Evolutionary conservation across 192 early-diverging fungal species (phyloP), one percentile per base, ranked within the genome.

Genomic region (Phlyctochytrium bullatum): DNA sequence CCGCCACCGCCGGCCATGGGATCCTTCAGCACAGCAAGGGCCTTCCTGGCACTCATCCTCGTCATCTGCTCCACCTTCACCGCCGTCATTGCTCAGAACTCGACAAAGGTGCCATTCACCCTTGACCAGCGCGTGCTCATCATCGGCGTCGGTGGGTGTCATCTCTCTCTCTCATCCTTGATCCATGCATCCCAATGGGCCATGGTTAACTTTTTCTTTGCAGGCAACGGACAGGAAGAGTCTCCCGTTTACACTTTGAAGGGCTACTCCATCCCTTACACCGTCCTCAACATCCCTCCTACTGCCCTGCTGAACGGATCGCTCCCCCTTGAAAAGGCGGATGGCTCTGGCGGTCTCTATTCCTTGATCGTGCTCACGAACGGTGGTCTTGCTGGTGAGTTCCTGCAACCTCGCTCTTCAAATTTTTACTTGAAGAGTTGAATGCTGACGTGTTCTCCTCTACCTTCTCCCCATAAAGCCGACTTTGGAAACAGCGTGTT

Each of bases 161-260:
- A n/a, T n/a, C n/a, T n/a, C n/a, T n/a, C n/a, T n/a, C n/a, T n/a
- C n/a, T n/a, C n/a, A n/a, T n/a, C n/a, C n/a, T n/a, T n/a, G n/a
- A n/a, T n/a, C n/a, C n/a, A n/a, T n/a, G n/a, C n/a, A n/a, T n/a
- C n/a, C n/a, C n/a, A n/a, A n/a, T n/a, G n/a, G n/a, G n/a, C n/a
- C n/a, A n/a, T n/a, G n/a, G n/a, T n/a, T n/a, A n/a, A n/a, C n/a
- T n/a, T n/a, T n/a, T n/a, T n/a, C n/a, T n/a, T n/a, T n/a, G n/a
- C n/a, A n/a, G n/a, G n/a, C 40, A n/a, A 50, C 40, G 40, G 40
- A 14, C 10, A n/a, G 12, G 40, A 50, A 57, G 54, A 57, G 54
- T 24, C 20, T 28, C 54, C 54, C 27, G 27, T 25, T 6, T 57
- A 25, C 54, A 24, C 54, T 10, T 28, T 57, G 54, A 14, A 57